Conservation (phyloP, 306 rosid species). For the Herpetospermum pedunculosum region DNA sequence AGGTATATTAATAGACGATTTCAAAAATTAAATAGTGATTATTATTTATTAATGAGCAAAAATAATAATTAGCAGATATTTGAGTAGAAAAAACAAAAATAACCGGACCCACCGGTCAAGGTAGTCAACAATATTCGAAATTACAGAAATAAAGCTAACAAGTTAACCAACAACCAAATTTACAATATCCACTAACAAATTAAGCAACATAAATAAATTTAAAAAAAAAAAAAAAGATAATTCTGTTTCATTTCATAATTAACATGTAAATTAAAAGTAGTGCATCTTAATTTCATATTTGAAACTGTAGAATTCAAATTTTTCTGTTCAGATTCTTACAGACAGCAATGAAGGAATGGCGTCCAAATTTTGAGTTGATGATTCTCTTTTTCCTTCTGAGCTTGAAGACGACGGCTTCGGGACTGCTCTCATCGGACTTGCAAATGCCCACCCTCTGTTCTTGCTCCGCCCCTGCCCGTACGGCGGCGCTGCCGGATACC, state of each 20-base stretch:
- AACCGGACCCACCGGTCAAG: background rate
- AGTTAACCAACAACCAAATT: background rate
- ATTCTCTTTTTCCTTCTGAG: conserved; percentile 23
- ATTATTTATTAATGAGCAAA: too few relatives aligned
- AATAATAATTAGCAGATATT: background rate
- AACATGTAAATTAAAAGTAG: conserved; percentile 21
- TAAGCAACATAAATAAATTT: background rate
- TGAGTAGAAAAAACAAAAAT: background rate
- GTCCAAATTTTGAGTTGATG: background rate
- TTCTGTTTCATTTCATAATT: background rate
- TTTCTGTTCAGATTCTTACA: conserved; percentile 1
- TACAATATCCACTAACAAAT: background rate
- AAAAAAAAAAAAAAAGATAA: background rate
- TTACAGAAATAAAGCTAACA: too few relatives aligned
- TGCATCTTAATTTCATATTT: conserved; percentile 18
- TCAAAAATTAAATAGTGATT: background rate
- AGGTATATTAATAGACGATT: background rate
- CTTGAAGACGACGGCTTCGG: conserved; percentile 25
- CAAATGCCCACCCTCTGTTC: conserved; percentile 82
- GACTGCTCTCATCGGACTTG: conserved; percentile 85
- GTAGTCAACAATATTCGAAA: background rate
- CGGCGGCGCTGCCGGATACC: background rate
- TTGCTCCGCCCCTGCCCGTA: conserved; percentile 25
- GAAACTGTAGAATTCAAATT: background rate
- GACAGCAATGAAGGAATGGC: conserved; percentile 13